Evolutionary conservation across 2,329 filamentous ascomycete species (phyloP).

Genomic region (Penicillium sp.): DNA sequence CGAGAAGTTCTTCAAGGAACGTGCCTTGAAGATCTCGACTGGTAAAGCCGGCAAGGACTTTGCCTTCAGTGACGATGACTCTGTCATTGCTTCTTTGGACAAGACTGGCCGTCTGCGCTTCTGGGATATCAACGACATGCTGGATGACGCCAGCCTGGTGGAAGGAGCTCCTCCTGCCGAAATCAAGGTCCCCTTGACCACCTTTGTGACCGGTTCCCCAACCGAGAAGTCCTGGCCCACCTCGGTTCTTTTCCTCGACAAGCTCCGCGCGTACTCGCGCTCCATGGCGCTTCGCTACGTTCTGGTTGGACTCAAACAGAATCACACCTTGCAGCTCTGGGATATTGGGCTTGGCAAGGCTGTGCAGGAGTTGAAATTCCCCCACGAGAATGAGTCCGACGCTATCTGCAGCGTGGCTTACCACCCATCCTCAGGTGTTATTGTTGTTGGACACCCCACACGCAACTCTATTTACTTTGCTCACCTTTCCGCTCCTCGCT

Average conservation of each 20-base stretch:
- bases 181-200: conserved; percentile 82
- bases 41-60: conserved; percentile 99
- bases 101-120: conserved; percentile 97
- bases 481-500: conserved; percentile 90
- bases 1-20: conserved; percentile 82
- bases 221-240: conserved; percentile 96
- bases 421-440: conserved; percentile 87
- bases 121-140: conserved; percentile 90
- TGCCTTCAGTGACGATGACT: conserved; percentile 94
- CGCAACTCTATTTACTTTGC: conserved; percentile 98
- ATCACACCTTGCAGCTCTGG: conserved; percentile 97
- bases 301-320: conserved; percentile 97
- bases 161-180: conserved; percentile 61
- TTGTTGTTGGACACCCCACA: conserved; percentile 92
- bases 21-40: conserved; percentile 89
- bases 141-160: conserved; percentile 49
- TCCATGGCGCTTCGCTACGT: conserved; percentile 89
- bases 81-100: conserved; percentile 89
- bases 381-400: conserved; percentile 93
- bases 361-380: conserved; percentile 95
- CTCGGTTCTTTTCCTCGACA: conserved; percentile 93
- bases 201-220: conserved; percentile 80
- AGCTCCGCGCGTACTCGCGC: conserved; percentile 89
- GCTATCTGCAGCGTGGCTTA: conserved; percentile 98
- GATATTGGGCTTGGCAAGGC: conserved; percentile 93